Conservation (phyloP, 352 stramenopile species). For the Phytophthora hibernalis region DNA sequence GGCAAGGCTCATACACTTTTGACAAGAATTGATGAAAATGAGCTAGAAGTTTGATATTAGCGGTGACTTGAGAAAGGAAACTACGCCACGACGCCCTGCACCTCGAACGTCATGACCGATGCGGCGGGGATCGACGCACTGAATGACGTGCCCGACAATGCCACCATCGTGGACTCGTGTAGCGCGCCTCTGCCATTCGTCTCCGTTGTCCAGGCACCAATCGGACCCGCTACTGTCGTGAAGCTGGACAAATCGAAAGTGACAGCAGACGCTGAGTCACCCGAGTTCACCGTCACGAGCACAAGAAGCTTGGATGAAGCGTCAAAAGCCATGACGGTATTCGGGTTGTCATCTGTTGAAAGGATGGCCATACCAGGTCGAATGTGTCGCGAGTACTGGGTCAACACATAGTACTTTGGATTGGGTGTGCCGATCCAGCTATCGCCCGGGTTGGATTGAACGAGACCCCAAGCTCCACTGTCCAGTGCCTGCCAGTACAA, state of each 20-base stretch:
- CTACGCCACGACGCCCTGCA: constrained; percentile 5
- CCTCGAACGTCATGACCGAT: constrained; percentile 22
- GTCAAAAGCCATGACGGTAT: constrained; percentile 58
- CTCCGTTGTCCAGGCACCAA: constrained; percentile 54
- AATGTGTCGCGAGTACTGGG: constrained; percentile 49
- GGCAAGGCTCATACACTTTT: too few relatives aligned
- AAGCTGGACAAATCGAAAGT: constrained; percentile 54
- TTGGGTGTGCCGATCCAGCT: constrained; percentile 1
- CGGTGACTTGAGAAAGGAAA: neutral
- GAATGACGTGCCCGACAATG: constrained; percentile 36
- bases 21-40: too few relatives aligned
- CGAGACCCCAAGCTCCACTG: constrained; percentile 19
- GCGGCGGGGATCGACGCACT: constrained; percentile 37
- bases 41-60: too few relatives aligned
- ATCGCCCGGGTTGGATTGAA: neutral
- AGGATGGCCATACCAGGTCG: constrained; percentile 65
- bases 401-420: neutral
- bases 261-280: constrained; percentile 27
- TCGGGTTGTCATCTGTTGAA: constrained; percentile 43
- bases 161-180: constrained; percentile 38
- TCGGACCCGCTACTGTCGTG: constrained; percentile 31
- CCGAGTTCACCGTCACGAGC: constrained; percentile 55
- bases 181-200: constrained; percentile 43
- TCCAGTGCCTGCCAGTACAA: neutral
- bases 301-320: constrained; percentile 13